Conservation (phyloP, 1,139 yeast species). For the Sugiyamaella novakii region DNA sequence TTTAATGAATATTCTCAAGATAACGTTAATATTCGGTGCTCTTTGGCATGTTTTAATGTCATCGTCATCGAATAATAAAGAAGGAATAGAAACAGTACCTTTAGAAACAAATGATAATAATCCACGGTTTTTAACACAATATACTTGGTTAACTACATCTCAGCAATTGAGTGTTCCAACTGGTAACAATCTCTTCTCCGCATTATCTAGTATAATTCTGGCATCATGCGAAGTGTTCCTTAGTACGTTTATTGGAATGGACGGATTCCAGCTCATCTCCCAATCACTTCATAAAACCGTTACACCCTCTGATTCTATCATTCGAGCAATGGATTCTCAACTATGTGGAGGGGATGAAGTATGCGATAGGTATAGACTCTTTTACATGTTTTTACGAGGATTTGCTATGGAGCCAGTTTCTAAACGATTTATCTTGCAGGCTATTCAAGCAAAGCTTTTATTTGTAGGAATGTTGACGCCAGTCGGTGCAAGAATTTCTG, state of each 20-base stretch:
- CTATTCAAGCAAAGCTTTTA: constrained; percentile 38
- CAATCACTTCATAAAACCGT: constrained; percentile 13
- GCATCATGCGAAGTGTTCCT: constrained; percentile 25
- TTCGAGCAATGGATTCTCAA: constrained; percentile 44
- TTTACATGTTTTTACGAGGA: constrained; percentile 37
- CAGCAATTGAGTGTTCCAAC: constrained; percentile 31
- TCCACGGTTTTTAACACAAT: constrained; percentile 24
- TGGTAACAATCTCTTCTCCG: constrained; percentile 18
- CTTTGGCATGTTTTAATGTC: constrained; percentile 37
- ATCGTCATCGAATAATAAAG: constrained; percentile 6
- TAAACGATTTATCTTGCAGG: constrained; percentile 36
- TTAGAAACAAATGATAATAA: neutral
- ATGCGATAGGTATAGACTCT: constrained; percentile 33
- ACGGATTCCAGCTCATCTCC: constrained; percentile 23
- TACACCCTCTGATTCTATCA: constrained; percentile 23
- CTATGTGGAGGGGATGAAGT: constrained; percentile 44
- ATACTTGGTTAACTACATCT: constrained; percentile 38
- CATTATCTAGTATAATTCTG: constrained; percentile 18
- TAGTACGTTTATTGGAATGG: constrained; percentile 28
- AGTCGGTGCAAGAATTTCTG: constrained; percentile 20
- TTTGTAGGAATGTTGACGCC: constrained; percentile 24
- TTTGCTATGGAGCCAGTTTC: constrained; percentile 37
- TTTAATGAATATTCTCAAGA: constrained; percentile 31
- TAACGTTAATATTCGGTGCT: constrained; percentile 38
- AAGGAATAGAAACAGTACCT: constrained; percentile 1